Evolutionary conservation across 2,329 filamentous ascomycete species (phyloP).

Genomic region (Fusarium sp.): DNA sequence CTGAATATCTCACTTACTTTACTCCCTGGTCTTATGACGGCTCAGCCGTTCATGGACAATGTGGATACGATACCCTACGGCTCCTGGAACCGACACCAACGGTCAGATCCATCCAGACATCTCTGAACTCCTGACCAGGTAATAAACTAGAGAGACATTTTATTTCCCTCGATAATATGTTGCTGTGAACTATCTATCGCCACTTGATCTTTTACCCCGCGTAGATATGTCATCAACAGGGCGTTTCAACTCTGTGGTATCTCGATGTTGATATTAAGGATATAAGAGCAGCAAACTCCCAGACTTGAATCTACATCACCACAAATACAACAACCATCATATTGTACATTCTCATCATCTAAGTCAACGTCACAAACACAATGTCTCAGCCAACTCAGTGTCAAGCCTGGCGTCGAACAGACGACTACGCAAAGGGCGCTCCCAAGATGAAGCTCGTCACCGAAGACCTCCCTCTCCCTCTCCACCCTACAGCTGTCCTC

Average conservation of each 20-base stretch:
- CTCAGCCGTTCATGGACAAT: neutral
- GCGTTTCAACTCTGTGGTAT: neutral
- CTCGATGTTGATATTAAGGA: too few species aligned
- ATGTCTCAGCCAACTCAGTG: constrained; percentile 33
- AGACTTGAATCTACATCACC: neutral
- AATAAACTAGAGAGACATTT: neutral
- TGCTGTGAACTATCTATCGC: neutral
- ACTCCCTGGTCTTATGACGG: neutral
- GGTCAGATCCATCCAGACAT: neutral
- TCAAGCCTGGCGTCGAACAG: constrained; percentile 45
- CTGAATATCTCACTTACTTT: neutral
- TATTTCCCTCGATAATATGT: neutral
- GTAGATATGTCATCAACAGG: constrained; percentile 9
- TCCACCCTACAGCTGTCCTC: constrained; percentile 47
- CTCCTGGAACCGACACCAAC: constrained; percentile 1
- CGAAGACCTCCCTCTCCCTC: constrained; percentile 47
- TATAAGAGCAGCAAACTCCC: constrained; percentile 1
- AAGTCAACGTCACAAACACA: neutral
- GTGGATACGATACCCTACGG: constrained; percentile 20
- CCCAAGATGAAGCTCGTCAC: constrained; percentile 50
- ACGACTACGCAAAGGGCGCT: constrained; percentile 45
- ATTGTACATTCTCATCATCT: neutral
- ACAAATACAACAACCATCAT: too few species aligned
- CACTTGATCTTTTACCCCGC: neutral
- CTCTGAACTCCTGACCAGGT: neutral